Percentiles rank a stretch among this genome's conserved stretches.
Conservation (phyloP, 2,329 filamentous ascomycete species). For the Neonectria hederae region DNA sequence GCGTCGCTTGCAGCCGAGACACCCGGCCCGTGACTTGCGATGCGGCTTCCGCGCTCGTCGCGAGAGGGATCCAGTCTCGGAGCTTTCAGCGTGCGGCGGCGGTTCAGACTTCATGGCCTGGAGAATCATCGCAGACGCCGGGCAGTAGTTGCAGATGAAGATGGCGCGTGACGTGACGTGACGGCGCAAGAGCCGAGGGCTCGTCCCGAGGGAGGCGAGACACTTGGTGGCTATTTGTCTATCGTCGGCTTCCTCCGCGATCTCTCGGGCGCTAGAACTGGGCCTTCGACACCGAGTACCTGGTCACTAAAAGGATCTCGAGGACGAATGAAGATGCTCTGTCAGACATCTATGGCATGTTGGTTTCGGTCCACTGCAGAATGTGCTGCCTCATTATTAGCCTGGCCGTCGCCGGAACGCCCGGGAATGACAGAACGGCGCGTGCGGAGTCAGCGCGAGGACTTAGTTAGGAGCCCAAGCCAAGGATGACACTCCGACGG, state of each 20-base stretch:
- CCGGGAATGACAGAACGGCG: background rate
- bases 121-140: background rate
- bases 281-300: background rate
- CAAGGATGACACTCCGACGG: background rate
- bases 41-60: conserved; percentile 42
- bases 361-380: background rate
- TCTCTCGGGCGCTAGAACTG: background rate
- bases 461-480: background rate
- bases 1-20: conserved; percentile 45
- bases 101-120: background rate
- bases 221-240: background rate
- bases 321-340: background rate
- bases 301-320: background rate
- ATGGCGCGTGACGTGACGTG: too few relatives aligned
- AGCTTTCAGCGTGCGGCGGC: conserved; percentile 22
- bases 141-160: background rate
- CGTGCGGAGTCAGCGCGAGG: background rate
- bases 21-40: conserved; percentile 45
- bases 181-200: too few relatives aligned
- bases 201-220: background rate
- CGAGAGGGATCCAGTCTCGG: conserved; percentile 36
- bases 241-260: background rate
- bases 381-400: background rate
- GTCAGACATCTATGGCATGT: background rate
- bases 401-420: background rate